Evolutionary conservation across 176 grass and related monocot species (phyloP).

Genomic region (Oryza meyeriana): DNA sequence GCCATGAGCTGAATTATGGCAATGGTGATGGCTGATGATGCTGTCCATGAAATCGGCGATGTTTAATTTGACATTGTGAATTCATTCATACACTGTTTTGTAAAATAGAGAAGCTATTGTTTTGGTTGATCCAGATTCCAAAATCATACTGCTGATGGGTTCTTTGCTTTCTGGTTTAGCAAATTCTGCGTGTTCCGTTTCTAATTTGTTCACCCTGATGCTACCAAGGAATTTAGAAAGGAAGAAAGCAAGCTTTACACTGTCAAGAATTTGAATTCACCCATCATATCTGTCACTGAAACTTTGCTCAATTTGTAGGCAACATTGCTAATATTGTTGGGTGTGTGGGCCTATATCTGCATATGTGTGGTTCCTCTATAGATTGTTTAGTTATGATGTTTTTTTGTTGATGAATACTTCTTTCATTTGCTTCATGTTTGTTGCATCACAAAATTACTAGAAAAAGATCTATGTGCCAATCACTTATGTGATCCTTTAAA

Average conservation of each 20-base stretch:
- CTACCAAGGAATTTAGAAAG: not conserved
- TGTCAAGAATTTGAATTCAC: not conserved
- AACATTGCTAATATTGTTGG: not conserved
- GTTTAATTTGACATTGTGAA: not conserved
- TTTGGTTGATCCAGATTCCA: not conserved
- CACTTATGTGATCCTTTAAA: not conserved
- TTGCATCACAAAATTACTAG: not conserved
- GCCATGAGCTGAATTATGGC: not conserved
- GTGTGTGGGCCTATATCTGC: not conserved
- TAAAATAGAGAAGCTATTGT: not conserved
- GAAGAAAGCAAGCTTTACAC: not conserved
- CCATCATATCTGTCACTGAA: not conserved
- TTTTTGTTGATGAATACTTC: not conserved
- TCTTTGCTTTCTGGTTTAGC: not conserved
- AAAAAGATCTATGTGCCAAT: not conserved
- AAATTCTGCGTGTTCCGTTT: not conserved
- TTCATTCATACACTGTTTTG: not conserved
- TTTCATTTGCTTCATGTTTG: not conserved
- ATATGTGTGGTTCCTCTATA: not conserved
- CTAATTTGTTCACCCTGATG: not conserved
- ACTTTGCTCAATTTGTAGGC: not conserved
- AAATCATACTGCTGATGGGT: not conserved
- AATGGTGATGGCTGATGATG: not conserved
- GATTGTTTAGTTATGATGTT: not conserved
- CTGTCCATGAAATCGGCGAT: not conserved